These are phyloP conservation scores for Neurospora sp. DNA, from an alignment of 495 filamentous ascomycete genomes.

Conservation along the genomic window DNA sequence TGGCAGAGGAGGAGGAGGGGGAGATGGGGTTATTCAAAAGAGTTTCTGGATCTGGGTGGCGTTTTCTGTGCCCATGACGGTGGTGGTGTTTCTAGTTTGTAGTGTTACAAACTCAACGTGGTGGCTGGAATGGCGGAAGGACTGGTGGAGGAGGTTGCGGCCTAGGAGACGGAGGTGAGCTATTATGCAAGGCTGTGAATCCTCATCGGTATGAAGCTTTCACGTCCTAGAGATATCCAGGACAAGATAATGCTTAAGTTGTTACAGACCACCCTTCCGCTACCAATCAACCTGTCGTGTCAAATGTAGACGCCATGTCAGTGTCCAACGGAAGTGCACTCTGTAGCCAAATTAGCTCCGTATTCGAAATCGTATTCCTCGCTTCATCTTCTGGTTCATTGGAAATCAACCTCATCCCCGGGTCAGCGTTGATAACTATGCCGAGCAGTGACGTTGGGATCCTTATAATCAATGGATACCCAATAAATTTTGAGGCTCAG, in stretches of 20 bases:
- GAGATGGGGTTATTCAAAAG: slow-evolving; percentile 10
- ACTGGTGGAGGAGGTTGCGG: not conserved
- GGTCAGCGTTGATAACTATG: not conserved
- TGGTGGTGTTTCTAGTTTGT: not conserved
- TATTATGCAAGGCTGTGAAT: not conserved
- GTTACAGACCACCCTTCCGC: not conserved
- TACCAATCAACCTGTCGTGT: not conserved
- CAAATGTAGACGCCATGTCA: not conserved
- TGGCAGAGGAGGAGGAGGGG: not conserved
- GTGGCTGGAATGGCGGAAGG: not conserved
- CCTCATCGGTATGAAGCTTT: not conserved
- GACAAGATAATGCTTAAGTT: not conserved
- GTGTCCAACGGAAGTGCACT: not conserved
- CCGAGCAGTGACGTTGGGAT: not conserved
- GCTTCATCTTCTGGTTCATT: not conserved
- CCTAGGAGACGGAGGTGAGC: not conserved
- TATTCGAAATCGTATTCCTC: not conserved
- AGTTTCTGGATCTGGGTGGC: slow-evolving; percentile 31
- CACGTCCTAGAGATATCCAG: not conserved
- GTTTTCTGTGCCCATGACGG: slow-evolving; percentile 6
- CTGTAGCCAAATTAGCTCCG: not conserved
- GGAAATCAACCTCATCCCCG: not conserved
- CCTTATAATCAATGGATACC: not conserved
- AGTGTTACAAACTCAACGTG: not conserved
- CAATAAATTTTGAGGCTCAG: not conserved